These are phyloP conservation scores for Sclerospora graminicola DNA, from an alignment of 352 stramenopile species.

Conservation along the genomic window DNA sequence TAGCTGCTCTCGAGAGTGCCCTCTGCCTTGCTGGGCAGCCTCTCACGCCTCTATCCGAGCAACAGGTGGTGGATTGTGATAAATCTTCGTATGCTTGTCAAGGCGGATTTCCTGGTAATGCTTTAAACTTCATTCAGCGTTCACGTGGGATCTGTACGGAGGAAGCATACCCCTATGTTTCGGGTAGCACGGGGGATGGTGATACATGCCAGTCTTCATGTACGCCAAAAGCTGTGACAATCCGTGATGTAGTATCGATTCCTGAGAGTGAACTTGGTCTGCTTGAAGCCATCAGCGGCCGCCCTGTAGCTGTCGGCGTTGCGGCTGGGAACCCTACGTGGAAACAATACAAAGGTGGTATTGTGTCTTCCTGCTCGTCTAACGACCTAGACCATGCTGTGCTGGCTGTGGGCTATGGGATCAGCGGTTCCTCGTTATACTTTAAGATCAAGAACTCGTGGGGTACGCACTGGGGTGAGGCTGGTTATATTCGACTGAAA, in stretches of 20 bases:
- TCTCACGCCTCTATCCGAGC: conserved; percentile 84
- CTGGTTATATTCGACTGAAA: conserved; percentile 90
- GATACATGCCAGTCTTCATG: conserved; percentile 30
- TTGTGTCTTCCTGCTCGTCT: conserved; percentile 75
- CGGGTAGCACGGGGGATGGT: conserved; percentile 22
- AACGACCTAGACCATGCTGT: conserved; percentile 96
- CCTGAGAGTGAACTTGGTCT: conserved; percentile 77
- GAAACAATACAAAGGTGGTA: conserved; percentile 95
- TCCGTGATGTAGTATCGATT: conserved; percentile 38
- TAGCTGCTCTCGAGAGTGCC: conserved; percentile 86
- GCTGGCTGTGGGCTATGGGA: conserved; percentile 92
- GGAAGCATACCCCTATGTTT: conserved; percentile 76
- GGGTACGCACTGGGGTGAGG: conserved; percentile 88
- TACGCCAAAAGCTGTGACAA: conserved; percentile 18
- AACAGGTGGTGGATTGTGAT: conserved; percentile 90
- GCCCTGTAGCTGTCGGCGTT: conserved; percentile 92
- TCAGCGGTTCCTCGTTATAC: conserved; percentile 22
- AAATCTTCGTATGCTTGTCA: conserved; percentile 74
- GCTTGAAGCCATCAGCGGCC: conserved; percentile 75
- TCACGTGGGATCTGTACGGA: conserved; percentile 70
- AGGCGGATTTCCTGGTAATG: conserved; percentile 84
- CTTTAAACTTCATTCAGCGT: conserved; percentile 82
- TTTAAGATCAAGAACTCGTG: conserved; percentile 99
- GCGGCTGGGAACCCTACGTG: conserved; percentile 91
- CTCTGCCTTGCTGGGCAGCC: conserved; percentile 67